Base-by-base conservation (phyloP, 176 grass and related monocot genomes). In the Cenchrus purpureus region DNA sequence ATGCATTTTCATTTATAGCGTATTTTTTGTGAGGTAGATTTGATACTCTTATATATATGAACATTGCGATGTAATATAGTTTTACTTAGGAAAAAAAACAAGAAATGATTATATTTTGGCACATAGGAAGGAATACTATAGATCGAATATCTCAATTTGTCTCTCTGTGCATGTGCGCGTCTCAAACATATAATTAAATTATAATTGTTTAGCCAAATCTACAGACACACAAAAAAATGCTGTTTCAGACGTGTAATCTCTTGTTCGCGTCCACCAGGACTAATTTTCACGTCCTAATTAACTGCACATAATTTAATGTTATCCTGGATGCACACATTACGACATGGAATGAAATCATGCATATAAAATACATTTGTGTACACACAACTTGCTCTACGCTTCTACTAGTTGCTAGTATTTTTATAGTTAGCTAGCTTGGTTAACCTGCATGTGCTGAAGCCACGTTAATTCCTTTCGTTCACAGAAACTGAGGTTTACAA, bases 371-470 rank as follows among this genome's bases (percentile, higher is more conserved):
- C 65, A 45, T 70, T 37, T 57, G 55, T 57, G 53, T 57, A 40
- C 57, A 5, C 32, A 56, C 52, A 57, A 76, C 29, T 76, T 58
- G 73, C 20, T 44, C 16, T 46, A 44, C 2, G 19, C 42, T 46
- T 73, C 46, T 52, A 15, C 73, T 58, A 42, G 25, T 57, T 76
- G 73, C 52, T 57, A n/a, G 14, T 57, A 32, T 74, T 74, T 74
- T 34, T 53, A 74, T 32, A 62, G n/a, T 74, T 34, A 34, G 15
- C 25, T 25, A 25, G 25, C 25, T 25, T 25, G 25, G 15, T 53
- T 29, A 53, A 17, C 71, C 49, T 52, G 71, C 28, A 31, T 17
- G 5, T 7, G 2, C 15, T 17, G 16, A 58, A 76, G 73, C 73
- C 73, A 76, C 31, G 31, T 37, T 42, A 76, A 58, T 58, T 58